Percentiles rank a stretch among this genome's conserved stretches.
These are phyloP conservation scores for Moesziomyces sp. DNA, from an alignment of 1,284 basidiomycete species.

Conservation along the genomic window DNA sequence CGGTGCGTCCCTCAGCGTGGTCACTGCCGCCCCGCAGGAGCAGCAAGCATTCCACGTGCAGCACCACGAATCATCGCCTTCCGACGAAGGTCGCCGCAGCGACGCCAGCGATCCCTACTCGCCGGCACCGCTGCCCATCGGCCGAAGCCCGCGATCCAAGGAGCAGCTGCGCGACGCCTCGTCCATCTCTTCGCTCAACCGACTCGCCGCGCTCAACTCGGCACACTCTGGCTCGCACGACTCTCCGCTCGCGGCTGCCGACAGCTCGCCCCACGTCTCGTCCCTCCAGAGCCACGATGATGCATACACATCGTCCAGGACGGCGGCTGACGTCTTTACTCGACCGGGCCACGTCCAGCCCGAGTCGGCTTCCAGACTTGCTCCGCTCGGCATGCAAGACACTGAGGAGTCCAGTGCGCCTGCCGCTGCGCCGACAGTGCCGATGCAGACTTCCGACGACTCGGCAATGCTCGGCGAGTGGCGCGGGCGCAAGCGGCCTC, in stretches of 20 bases:
- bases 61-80: constrained; percentile 22
- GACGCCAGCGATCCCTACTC: constrained; percentile 36
- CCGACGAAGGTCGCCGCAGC: constrained; percentile 13
- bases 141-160: constrained; percentile 33
- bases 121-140: constrained; percentile 30
- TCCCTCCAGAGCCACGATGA: constrained; percentile 4
- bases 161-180: constrained; percentile 30
- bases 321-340: background rate
- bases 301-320: background rate
- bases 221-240: background rate
- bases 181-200: constrained; percentile 26
- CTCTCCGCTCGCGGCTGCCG: background rate
- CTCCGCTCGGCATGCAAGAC: background rate
- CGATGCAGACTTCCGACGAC: constrained; percentile 5
- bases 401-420: background rate
- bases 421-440: background rate
- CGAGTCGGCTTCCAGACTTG: background rate
- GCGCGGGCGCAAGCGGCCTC: constrained; percentile 30
- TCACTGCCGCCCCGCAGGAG: background rate
- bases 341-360: background rate
- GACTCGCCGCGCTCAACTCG: constrained; percentile 16
- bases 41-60: constrained; percentile 13
- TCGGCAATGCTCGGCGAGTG: constrained; percentile 10
- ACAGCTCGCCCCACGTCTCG: constrained; percentile 1
- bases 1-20: background rate